Evolutionary conservation across 495 filamentous ascomycete genomes (phyloP).

Genomic region (Penicillium parvum): DNA sequence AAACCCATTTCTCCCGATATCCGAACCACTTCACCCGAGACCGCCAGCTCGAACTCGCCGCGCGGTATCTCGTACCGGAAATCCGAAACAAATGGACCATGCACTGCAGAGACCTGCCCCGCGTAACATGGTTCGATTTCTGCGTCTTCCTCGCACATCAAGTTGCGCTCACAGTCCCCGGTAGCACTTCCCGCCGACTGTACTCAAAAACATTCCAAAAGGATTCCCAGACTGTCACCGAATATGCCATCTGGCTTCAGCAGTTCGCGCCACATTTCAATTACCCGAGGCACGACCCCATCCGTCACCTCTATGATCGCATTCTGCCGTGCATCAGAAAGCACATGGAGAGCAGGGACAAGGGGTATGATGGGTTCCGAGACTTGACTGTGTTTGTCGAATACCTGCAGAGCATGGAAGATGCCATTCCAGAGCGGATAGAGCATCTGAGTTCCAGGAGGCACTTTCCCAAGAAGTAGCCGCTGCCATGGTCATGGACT

Average conservation of each 20-base stretch:
- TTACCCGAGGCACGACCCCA: slow-evolving; percentile 1
- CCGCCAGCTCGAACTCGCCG: background rate
- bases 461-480: too few species aligned
- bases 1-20: background rate
- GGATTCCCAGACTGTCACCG: slow-evolving; percentile 3
- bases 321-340: background rate
- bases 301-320: slow-evolving; percentile 16
- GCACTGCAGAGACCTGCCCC: background rate
- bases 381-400: slow-evolving; percentile 9
- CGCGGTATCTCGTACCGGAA: background rate
- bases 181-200: background rate
- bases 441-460: too few species aligned
- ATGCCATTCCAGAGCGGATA: background rate
- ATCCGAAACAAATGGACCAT: background rate
- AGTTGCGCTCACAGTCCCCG: background rate
- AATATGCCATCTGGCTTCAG: slow-evolving; percentile 14
- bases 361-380: background rate
- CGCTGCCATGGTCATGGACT: too few species aligned
- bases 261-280: slow-evolving; percentile 8
- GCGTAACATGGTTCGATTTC: slow-evolving; percentile 1
- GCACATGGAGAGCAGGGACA: too few species aligned
- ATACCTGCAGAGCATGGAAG: slow-evolving; percentile 13
- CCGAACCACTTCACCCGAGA: background rate
- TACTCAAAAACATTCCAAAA: background rate
- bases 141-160: slow-evolving; percentile 5